Evolutionary conservation across 2,329 filamentous ascomycete genomes (phyloP).

Genomic region (Penicillium paneum): DNA sequence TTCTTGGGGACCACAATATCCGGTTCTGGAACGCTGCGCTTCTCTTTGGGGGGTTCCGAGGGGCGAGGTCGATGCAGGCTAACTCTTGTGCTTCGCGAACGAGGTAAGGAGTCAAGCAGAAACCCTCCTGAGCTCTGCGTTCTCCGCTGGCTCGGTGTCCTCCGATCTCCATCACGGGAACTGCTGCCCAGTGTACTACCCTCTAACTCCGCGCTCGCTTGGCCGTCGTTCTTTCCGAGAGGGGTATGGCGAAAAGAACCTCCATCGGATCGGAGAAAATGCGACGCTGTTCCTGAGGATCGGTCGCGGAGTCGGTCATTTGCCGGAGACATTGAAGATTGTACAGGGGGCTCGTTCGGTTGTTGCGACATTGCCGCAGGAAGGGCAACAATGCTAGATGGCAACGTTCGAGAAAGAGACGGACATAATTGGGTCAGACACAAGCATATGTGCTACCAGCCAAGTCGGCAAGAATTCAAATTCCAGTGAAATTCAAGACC

Average conservation of each 20-base stretch:
- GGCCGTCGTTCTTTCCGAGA: slow-evolving; percentile 28
- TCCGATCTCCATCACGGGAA: slow-evolving; percentile 35
- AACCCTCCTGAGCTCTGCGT: slow-evolving; percentile 41
- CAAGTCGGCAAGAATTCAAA: neutral
- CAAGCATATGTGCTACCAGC: slow-evolving; percentile 21
- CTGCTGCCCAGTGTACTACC: slow-evolving; percentile 37
- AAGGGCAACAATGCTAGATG: slow-evolving; percentile 18
- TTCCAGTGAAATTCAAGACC: neutral
- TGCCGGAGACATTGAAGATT: slow-evolving; percentile 15
- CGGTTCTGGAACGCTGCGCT: slow-evolving; percentile 39
- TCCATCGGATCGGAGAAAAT: slow-evolving; percentile 16
- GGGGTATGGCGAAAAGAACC: slow-evolving; percentile 15
- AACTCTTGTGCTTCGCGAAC: slow-evolving; percentile 26
- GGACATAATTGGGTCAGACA: slow-evolving; percentile 15
- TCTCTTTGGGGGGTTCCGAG: slow-evolving; percentile 35
- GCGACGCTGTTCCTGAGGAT: neutral
- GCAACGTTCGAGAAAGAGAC: slow-evolving; percentile 22
- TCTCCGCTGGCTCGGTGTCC: slow-evolving; percentile 24
- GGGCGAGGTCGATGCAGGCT: slow-evolving; percentile 24
- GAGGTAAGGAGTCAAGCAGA: slow-evolving; percentile 43
- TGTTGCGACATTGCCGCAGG: slow-evolving; percentile 23
- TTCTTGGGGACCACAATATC: slow-evolving; percentile 36
- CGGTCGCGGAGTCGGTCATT: slow-evolving; percentile 11
- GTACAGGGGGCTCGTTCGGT: slow-evolving; percentile 15
- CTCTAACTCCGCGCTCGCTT: slow-evolving; percentile 34